Evolutionary conservation across 305 asterid species (phyloP).

Genomic region (Plantago lanceolata): DNA sequence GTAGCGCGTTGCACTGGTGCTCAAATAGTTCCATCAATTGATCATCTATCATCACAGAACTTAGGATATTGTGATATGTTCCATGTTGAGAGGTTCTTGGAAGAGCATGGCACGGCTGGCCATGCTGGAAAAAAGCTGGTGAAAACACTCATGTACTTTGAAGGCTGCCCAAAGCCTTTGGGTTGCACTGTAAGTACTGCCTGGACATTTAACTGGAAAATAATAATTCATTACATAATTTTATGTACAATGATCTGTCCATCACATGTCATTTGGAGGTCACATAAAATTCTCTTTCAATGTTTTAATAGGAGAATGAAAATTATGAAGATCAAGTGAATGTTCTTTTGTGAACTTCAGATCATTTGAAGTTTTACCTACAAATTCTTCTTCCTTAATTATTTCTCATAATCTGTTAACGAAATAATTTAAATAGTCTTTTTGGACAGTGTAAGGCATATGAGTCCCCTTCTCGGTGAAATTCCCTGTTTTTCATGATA

Average conservation of each 20-base stretch:
- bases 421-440: background rate
- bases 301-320: slow-evolving; percentile 7
- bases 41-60: slow-evolving; percentile 69
- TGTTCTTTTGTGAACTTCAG: slow-evolving; percentile 5
- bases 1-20: slow-evolving; percentile 91
- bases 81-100: slow-evolving; percentile 65
- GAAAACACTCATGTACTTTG: slow-evolving; percentile 93
- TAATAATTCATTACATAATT: background rate
- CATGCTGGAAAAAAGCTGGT: slow-evolving; percentile 64
- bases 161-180: slow-evolving; percentile 94
- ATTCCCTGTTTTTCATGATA: slow-evolving; percentile 15
- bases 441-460: slow-evolving; percentile 6
- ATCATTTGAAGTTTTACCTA: slow-evolving; percentile 9
- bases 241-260: slow-evolving; percentile 6
- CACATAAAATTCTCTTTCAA: slow-evolving; percentile 8
- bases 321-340: slow-evolving; percentile 16
- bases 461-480: slow-evolving; percentile 1
- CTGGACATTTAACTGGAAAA: background rate
- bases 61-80: slow-evolving; percentile 81
- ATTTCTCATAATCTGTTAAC: too few species aligned
- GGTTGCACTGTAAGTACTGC: slow-evolving; percentile 79
- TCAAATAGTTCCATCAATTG: slow-evolving; percentile 86
- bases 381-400: slow-evolving; percentile 15
- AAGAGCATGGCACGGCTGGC: slow-evolving; percentile 74
- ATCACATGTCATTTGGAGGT: slow-evolving; percentile 13